A percentile compares a stretch with the other conserved stretches of the same genome.
Conservation (phyloP, 108 stramenopile species). For the Nannochloropsis gaditana region DNA sequence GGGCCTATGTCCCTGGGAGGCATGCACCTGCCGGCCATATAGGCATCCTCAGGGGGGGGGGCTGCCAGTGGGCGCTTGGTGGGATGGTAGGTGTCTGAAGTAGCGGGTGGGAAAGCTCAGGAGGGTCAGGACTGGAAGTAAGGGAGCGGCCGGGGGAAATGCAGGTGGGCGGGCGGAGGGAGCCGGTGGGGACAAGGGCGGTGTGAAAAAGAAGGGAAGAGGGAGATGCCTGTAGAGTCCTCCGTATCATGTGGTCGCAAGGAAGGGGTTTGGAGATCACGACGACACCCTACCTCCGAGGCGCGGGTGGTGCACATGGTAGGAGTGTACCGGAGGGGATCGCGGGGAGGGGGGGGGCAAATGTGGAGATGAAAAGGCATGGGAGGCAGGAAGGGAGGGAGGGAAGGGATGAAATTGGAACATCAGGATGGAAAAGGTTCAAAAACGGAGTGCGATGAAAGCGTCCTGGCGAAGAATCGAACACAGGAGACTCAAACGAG, state of each 20-base stretch:
- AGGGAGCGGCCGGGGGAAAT: no score
- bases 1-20: no score
- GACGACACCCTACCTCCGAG: no score
- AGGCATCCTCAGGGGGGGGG: no score
- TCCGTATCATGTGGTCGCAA: no score
- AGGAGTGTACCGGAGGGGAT: neutral
- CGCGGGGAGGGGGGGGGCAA: neutral
- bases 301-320: no score
- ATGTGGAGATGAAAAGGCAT: neutral
- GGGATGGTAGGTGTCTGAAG: no score
- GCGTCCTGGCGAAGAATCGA: neutral
- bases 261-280: no score
- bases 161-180: neutral
- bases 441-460: neutral
- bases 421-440: neutral
- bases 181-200: neutral
- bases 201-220: neutral
- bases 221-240: neutral
- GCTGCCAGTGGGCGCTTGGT: no score
- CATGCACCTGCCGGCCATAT: no score
- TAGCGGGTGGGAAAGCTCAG: no score
- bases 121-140: no score
- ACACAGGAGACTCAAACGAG: neutral
- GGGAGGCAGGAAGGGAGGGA: neutral
- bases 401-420: neutral